These are phyloP conservation scores for Chlamydomonas eustigma DNA, from an alignment of 139 green algal genomes.

Conservation along the genomic window DNA sequence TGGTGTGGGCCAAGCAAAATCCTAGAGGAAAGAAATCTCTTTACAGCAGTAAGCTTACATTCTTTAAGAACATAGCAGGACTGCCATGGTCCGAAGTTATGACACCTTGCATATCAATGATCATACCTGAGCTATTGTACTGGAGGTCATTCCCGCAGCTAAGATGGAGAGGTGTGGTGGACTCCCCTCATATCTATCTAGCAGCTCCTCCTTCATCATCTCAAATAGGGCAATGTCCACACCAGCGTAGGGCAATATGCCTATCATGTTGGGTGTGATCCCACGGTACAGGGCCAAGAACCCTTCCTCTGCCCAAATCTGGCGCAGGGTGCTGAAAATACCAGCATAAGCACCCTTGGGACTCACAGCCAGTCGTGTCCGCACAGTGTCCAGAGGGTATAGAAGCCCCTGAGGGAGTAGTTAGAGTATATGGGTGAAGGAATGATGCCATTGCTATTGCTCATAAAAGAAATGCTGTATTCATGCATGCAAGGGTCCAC, in stretches of 20 bases:
- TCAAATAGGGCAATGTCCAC: constrained; percentile 88
- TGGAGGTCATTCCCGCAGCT: constrained; percentile 72
- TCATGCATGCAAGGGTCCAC: no score
- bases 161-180: constrained; percentile 69
- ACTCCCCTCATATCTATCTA: constrained; percentile 61
- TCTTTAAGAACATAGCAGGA: no score
- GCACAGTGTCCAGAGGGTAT: constrained; percentile 85
- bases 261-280: constrained; percentile 70
- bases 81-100: no score
- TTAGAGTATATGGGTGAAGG: no score
- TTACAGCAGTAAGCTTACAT: no score
- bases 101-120: no score
- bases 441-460: no score
- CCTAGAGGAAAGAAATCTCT: no score
- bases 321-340: constrained; percentile 43
- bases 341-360: constrained; percentile 58
- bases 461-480: no score
- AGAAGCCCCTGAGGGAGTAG: constrained; percentile 42
- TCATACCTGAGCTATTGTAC: constrained; percentile 58
- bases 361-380: constrained; percentile 79
- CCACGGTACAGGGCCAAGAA: constrained; percentile 60
- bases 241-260: constrained; percentile 87
- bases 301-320: constrained; percentile 67
- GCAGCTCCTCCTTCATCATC: constrained; percentile 51
- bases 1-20: no score